Base-by-base conservation (phyloP, 164 flowering plant genomes). In the Liquidambar formosana region DNA sequence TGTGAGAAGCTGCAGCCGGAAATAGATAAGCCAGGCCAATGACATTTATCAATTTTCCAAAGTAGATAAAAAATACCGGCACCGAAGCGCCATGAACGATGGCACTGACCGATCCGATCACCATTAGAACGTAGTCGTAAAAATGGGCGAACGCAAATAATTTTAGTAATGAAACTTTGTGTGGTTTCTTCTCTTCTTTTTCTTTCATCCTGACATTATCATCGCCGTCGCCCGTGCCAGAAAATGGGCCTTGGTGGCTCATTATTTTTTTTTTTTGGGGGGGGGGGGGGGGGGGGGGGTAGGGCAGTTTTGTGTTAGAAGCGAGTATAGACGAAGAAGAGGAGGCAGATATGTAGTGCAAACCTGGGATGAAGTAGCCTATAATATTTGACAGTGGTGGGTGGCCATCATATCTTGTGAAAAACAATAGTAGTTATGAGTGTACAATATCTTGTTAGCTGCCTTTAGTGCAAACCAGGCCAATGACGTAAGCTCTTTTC, bases 21-120 rank as follows among this genome's bases (percentile, higher is more conserved):
- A 93, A 93, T 45, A 91, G 88, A 72, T 85, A 90, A 62, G 97
- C 96, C 28, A 85, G 16, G 8, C 98, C 99, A 26, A 91, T 82
- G 61, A 93, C 64, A 68, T 96, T 87, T 1, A 96, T 92, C 63
- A 93, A 62, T 70, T 96, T 87, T 0, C 98, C 98, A 44, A 96
- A 96, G 88, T 88, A 92, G 58, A 90, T 87, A 52, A 96, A 93
- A 88, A 96, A 96, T 1, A 96, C 90, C 1, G 98, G 99, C 0
- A 96, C 97, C 0, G 99, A 92, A 19, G 89, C 97, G 3, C 98
- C 99, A 73, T 96, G 99, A 53, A 88, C 47, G 52, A 85, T 80
- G 0, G 98, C 98, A 2, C 97, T 96, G 12, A 93, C 38, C 0
- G 96, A 85, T 11, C 99, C 99, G 12, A 92, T 14, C 11, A 69